phyloP scores from a whole-genome alignment of 352 stramenopile species.

The Globisporangium nagaii region DNA sequence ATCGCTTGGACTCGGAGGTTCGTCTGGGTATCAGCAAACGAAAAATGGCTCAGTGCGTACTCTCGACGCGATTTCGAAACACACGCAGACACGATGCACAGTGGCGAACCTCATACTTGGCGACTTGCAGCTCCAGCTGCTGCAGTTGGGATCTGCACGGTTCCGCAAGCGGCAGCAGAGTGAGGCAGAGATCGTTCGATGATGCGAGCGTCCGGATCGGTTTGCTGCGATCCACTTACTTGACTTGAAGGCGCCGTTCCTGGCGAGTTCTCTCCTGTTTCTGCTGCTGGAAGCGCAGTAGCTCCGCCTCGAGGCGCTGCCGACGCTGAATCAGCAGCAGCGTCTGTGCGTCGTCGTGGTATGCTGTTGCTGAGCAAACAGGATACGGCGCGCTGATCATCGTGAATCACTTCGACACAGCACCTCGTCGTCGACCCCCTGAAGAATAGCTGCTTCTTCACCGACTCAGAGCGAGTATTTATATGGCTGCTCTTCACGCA shows the following conservation, averaged over 20 bases:
- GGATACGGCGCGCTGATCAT: constrained; percentile 5
- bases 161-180: neutral
- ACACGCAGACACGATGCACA: too few relatives aligned
- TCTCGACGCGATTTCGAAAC: too few relatives aligned
- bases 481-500: too few relatives aligned
- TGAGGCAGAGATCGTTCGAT: neutral
- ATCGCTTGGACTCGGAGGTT: neutral
- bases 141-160: constrained; percentile 25
- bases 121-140: constrained; percentile 24
- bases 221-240: constrained; percentile 15
- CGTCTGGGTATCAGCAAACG: neutral
- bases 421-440: neutral
- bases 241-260: constrained; percentile 18
- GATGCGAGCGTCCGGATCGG: too few relatives aligned
- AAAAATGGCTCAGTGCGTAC: too few relatives aligned
- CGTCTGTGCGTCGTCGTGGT: neutral
- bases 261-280: constrained; percentile 9
- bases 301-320: constrained; percentile 18
- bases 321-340: constrained; percentile 5
- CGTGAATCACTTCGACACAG: neutral
- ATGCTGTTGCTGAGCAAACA: neutral
- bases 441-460: neutral
- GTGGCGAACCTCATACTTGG: constrained; percentile 19
- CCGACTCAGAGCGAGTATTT: neutral
- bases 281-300: constrained; percentile 22